phyloP scores from a whole-genome alignment of 352 stramenopile genomes.

The Phytophthora rubi region DNA sequence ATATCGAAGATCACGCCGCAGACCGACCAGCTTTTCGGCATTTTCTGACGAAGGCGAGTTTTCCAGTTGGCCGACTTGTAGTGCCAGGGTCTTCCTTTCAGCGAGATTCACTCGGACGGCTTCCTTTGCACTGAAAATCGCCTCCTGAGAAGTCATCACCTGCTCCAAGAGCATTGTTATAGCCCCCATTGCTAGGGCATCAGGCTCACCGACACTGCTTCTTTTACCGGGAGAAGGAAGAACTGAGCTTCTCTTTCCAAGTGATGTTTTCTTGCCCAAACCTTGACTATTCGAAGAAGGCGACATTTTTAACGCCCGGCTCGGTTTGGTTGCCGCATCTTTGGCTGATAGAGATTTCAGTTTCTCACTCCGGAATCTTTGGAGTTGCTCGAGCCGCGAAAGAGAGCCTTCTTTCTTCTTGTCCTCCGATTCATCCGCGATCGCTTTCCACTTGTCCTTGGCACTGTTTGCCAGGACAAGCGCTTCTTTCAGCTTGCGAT shows the following conservation, averaged over 20 bases:
- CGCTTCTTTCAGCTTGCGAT: constrained; percentile 38
- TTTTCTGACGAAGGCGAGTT: constrained; percentile 18
- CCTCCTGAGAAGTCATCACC: constrained; percentile 52
- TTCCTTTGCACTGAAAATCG: constrained; percentile 54
- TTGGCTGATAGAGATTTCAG: constrained; percentile 45
- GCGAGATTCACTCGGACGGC: constrained; percentile 60
- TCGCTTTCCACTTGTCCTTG: constrained; percentile 76
- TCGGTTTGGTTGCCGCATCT: constrained; percentile 59
- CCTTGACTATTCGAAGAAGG: constrained; percentile 2
- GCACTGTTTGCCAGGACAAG: constrained; percentile 40
- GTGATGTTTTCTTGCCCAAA: not conserved
- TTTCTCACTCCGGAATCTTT: constrained; percentile 65
- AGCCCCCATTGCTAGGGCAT: constrained; percentile 29
- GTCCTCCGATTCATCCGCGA: constrained; percentile 48
- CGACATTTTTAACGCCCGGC: constrained; percentile 25
- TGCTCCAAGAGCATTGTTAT: constrained; percentile 47
- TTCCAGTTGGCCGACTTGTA: constrained; percentile 44
- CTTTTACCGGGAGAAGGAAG: constrained; percentile 6
- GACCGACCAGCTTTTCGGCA: constrained; percentile 30
- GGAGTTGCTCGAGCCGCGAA: constrained; percentile 66
- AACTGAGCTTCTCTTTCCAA: not conserved
- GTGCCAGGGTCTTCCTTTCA: constrained; percentile 56
- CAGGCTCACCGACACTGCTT: not conserved
- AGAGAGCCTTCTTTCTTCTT: constrained; percentile 39
- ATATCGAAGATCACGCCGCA: constrained; percentile 47